These are phyloP conservation scores for Echinochloa phyllopogon DNA, from an alignment of 176 grass and related monocot genomes.

Conservation along the genomic window DNA sequence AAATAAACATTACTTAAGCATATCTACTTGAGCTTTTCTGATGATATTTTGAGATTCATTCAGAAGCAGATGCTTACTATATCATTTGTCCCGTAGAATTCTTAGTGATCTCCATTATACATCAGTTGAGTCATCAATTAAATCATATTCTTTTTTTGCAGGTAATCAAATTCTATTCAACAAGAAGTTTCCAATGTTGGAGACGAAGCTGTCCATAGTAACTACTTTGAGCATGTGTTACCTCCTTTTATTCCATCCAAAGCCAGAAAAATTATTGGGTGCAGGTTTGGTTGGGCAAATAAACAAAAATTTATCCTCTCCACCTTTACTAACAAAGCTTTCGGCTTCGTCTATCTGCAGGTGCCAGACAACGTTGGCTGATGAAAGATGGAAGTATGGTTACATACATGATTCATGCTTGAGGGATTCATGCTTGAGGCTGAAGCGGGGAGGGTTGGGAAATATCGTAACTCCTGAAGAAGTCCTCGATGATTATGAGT, in stretches of 20 bases:
- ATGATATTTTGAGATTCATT: neutral
- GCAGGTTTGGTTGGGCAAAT: no score
- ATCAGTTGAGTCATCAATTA: neutral
- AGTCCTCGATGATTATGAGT: neutral
- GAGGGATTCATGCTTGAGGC: neutral
- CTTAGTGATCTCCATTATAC: neutral
- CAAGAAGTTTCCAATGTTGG: conserved; percentile 6
- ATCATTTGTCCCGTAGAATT: neutral
- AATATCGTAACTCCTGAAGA: neutral
- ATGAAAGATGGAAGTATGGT: neutral
- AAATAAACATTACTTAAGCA: conserved; percentile 71
- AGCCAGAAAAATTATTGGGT: no score
- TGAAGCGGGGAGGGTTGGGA: conserved; percentile 10
- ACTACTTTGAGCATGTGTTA: no score
- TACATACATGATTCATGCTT: conserved; percentile 6
- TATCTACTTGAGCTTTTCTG: neutral
- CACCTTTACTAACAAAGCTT: conserved; percentile 35
- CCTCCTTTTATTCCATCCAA: no score
- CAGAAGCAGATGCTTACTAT: neutral
- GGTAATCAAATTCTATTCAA: neutral
- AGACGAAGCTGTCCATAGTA: neutral
- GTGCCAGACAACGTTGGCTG: neutral
- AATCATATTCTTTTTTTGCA: no score
- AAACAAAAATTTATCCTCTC: no score
- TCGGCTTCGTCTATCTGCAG: conserved; percentile 34